Evolutionary conservation across 2,329 filamentous ascomycete genomes (phyloP), one percentile per base, ranked within the genome.

Genomic region (Pseudocercospora ulei): DNA sequence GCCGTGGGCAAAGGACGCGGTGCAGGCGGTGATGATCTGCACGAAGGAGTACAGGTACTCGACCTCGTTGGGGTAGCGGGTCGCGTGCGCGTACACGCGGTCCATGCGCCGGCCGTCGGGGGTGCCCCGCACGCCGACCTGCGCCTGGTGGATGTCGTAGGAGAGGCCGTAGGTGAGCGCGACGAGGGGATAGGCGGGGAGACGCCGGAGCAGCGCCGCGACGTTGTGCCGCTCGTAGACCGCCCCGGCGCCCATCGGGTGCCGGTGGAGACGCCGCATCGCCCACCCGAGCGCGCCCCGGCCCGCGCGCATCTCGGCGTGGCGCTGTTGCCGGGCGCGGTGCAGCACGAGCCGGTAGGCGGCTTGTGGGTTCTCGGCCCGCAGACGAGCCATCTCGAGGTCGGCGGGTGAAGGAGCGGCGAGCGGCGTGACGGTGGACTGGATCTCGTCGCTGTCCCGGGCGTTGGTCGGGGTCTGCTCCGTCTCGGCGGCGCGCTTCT

Each of bases 1-100:
- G 12, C 76, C 76, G 58, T 79, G 77, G 1, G 76, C 75, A 50
- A 82, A 80, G 2, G 75, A 79, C 16, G 76, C 76, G 39, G 77
- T 80, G 62, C 75, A 78, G 39, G 78, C 78, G 11, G 76, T 78
- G 41, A 78, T 59, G 43, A 80, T 55, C 56, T 79, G 76, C 48
- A 78, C 66, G 50, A 76, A 79, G 4, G 74, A 76, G 62, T 77
- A 80, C 4, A 71, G 66, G 58, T 71, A 72, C 56, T 78, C 73
- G 45, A 70, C 65, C 43, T 69, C 67, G 60, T 77, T 77, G 51
- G 76, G 69, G 57, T 69, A 78, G 51, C 75, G 73, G 7, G 66
- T 60, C 1, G 70, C 73, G 9, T 77, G 72, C 7, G 70, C 65
- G 3, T 76, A 69, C 19, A 66, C 66, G 20, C 78, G 76, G 77